Evolutionary conservation across 2,329 filamentous ascomycete genomes (phyloP).

Genomic region (Penicillium sp.): DNA sequence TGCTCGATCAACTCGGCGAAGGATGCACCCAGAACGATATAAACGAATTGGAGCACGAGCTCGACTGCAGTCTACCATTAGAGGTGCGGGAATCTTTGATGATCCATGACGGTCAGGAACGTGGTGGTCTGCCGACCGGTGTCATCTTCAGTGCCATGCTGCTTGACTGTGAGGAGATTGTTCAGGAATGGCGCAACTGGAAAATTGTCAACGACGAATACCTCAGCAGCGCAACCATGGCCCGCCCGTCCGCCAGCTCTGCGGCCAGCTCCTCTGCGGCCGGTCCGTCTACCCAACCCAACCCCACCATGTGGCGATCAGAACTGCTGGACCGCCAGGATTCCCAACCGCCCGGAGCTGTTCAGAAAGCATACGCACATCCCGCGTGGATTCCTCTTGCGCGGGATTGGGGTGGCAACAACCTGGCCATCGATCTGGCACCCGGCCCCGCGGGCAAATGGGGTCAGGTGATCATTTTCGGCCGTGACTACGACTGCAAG

Average conservation of each 20-base stretch:
- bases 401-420: slow-evolving; percentile 98
- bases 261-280: slow-evolving; percentile 62
- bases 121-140: slow-evolving; percentile 83
- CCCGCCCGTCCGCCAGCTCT: slow-evolving; percentile 63
- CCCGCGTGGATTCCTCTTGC: slow-evolving; percentile 93
- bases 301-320: slow-evolving; percentile 69
- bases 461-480: slow-evolving; percentile 96
- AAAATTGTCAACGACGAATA: slow-evolving; percentile 88
- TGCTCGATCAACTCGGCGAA: slow-evolving; percentile 89
- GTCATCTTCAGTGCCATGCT: slow-evolving; percentile 94
- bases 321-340: slow-evolving; percentile 81
- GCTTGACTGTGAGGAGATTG: slow-evolving; percentile 95
- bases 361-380: slow-evolving; percentile 91
- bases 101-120: slow-evolving; percentile 94
- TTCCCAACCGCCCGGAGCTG: slow-evolving; percentile 77
- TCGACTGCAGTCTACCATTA: slow-evolving; percentile 89
- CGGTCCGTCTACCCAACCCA: slow-evolving; percentile 53
- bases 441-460: slow-evolving; percentile 86
- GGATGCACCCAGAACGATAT: slow-evolving; percentile 90
- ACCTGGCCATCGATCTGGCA: slow-evolving; percentile 86
- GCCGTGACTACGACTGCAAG: slow-evolving; percentile 97
- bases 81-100: slow-evolving; percentile 90
- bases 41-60: slow-evolving; percentile 92
- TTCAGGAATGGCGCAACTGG: slow-evolving; percentile 98
- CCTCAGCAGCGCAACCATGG: slow-evolving; percentile 58